Conservation (phyloP, 208 protist genomes). For the Acanthamoeba healyi region DNA sequence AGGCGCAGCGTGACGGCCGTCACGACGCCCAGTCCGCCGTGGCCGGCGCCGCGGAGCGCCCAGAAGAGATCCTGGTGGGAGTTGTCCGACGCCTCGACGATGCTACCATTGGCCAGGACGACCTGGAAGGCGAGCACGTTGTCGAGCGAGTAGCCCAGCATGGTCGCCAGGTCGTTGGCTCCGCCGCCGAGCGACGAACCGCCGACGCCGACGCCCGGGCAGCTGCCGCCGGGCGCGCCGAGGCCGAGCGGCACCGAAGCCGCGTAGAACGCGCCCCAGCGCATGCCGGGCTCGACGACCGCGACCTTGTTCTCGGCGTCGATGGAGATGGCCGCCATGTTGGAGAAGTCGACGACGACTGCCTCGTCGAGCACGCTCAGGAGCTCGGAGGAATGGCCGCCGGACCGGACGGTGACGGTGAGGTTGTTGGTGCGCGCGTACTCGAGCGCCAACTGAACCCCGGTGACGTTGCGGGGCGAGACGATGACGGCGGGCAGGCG, state of each 20-base stretch:
- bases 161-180: slow-evolving; percentile 65
- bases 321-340: slow-evolving; percentile 73
- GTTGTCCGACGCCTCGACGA: slow-evolving; percentile 20
- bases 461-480: slow-evolving; percentile 15
- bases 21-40: slow-evolving; percentile 80
- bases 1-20: slow-evolving; percentile 69
- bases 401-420: slow-evolving; percentile 75
- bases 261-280: slow-evolving; percentile 79
- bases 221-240: slow-evolving; percentile 75
- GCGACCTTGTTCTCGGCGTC: neutral
- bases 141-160: slow-evolving; percentile 74
- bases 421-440: slow-evolving; percentile 77
- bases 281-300: slow-evolving; percentile 69
- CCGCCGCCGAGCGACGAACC: slow-evolving; percentile 79
- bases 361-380: slow-evolving; percentile 59
- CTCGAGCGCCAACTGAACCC: slow-evolving; percentile 74
- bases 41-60: slow-evolving; percentile 78
- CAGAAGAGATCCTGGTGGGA: slow-evolving; percentile 78
- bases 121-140: slow-evolving; percentile 76
- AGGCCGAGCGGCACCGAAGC: slow-evolving; percentile 23
- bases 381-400: slow-evolving; percentile 72
- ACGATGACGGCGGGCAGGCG: slow-evolving; percentile 74
- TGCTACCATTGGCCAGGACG: slow-evolving; percentile 77
- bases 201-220: slow-evolving; percentile 78
- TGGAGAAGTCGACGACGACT: slow-evolving; percentile 76